phyloP scores from a whole-genome alignment of 148 eudicot genomes.

The Diospyros lotus region DNA sequence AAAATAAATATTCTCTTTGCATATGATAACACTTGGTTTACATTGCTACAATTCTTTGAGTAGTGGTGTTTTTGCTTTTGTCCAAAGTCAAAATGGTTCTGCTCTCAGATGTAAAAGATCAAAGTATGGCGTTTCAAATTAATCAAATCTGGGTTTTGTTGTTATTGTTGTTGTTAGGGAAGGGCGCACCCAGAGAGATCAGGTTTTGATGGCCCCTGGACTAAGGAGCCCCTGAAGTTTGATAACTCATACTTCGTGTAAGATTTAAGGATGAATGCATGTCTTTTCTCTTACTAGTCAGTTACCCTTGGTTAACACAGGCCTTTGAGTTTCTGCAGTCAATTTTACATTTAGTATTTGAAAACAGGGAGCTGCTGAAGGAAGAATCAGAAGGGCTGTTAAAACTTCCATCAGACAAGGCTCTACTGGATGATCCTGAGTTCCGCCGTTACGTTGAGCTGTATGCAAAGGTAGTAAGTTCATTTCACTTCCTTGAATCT shows the following conservation, averaged over 20 bases:
- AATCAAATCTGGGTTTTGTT: not conserved
- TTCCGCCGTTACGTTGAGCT: conserved; percentile 80
- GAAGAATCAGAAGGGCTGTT: conserved; percentile 85
- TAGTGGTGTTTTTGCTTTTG: not conserved
- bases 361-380: conserved; percentile 70
- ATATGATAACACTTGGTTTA: not conserved
- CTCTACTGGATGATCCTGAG: conserved; percentile 73
- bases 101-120: not conserved
- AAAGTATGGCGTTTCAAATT: not conserved
- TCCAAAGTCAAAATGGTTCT: not conserved
- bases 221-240: conserved; percentile 85
- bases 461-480: conserved; percentile 70
- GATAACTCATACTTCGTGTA: conserved; percentile 92
- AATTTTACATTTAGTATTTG: not conserved
- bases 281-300: not conserved
- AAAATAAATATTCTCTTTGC: conserved; percentile 6
- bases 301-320: not conserved
- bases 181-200: conserved; percentile 19
- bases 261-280: conserved; percentile 15
- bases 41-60: not conserved
- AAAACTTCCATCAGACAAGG: conserved; percentile 80
- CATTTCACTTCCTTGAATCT: not conserved
- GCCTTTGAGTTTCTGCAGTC: conserved; percentile 5
- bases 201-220: conserved; percentile 92
- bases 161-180: conserved; percentile 14